Evolutionary conservation across 2,329 filamentous ascomycete genomes (phyloP).

Genomic region (Zymoseptoria crescenta): DNA sequence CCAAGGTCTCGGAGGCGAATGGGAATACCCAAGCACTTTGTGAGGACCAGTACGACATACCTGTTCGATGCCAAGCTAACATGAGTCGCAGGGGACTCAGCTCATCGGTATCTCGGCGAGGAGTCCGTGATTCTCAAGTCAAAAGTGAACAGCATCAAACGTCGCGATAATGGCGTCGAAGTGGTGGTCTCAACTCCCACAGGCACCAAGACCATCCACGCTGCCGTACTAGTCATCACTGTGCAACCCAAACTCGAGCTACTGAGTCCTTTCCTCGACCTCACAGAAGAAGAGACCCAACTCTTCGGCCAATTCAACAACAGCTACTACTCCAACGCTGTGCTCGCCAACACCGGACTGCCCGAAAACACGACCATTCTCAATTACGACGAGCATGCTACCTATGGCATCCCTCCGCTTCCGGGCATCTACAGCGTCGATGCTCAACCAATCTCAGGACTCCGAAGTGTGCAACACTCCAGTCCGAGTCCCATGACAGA

Average conservation of each 20-base stretch:
- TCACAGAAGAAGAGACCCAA: constrained; percentile 27
- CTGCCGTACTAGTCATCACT: constrained; percentile 37
- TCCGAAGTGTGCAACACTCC: constrained; percentile 8
- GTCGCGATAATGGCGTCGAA: constrained; percentile 16
- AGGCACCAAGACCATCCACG: constrained; percentile 29
- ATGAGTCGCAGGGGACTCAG: constrained; percentile 11
- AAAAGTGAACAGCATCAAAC: constrained; percentile 15
- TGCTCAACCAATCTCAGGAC: constrained; percentile 4
- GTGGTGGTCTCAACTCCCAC: constrained; percentile 27
- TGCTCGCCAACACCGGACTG: constrained; percentile 15
- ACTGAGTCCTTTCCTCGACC: constrained; percentile 31
- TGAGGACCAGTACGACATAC: not conserved
- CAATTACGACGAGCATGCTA: constrained; percentile 11
- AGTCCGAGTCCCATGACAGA: constrained; percentile 9
- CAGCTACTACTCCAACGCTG: constrained; percentile 19
- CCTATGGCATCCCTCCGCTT: constrained; percentile 13
- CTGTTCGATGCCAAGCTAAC: not conserved
- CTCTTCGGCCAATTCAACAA: constrained; percentile 35
- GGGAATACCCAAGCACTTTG: constrained; percentile 18
- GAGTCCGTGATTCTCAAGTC: constrained; percentile 25
- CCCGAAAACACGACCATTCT: constrained; percentile 12
- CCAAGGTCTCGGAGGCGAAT: constrained; percentile 4
- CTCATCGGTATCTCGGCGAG: constrained; percentile 17
- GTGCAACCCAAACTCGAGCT: constrained; percentile 34
- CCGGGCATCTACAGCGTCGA: constrained; percentile 11